Conservation (phyloP, 768 basidiomycete species). For the Boletus barrowsii region DNA sequence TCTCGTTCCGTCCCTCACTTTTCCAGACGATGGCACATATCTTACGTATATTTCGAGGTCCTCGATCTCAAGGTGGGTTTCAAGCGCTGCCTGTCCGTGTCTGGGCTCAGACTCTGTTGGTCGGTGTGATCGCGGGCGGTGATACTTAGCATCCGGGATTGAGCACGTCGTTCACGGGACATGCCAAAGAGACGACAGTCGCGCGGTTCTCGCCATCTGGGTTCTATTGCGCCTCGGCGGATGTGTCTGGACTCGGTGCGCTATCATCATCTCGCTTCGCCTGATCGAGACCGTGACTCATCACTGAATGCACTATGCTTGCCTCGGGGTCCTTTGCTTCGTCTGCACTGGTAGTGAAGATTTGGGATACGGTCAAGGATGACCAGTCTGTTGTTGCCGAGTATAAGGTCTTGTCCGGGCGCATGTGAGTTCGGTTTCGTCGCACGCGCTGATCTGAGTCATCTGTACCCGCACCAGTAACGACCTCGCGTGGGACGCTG, state of each 20-base stretch:
- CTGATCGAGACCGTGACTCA: not conserved
- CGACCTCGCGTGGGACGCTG: conserved; percentile 95
- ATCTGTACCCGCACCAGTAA: conserved; percentile 49
- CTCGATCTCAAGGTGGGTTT: conserved; percentile 73
- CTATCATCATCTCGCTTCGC: not conserved
- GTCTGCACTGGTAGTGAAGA: conserved; percentile 50
- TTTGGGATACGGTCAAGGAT: conserved; percentile 92
- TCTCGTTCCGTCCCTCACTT: conserved; percentile 11
- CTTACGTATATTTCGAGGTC: conserved; percentile 46
- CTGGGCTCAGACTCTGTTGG: not conserved
- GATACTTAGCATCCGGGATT: conserved; percentile 59
- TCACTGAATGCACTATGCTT: not conserved
- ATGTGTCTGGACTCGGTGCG: conserved; percentile 75
- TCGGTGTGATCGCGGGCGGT: not conserved
- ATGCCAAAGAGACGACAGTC: conserved; percentile 81
- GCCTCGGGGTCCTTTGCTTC: not conserved
- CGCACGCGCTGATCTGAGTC: not conserved
- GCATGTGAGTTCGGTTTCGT: conserved; percentile 47
- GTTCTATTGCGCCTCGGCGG: conserved; percentile 93
- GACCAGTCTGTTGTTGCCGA: conserved; percentile 82
- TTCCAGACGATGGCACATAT: not conserved
- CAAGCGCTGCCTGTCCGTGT: not conserved
- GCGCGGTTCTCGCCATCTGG: conserved; percentile 92
- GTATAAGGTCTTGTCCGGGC: conserved; percentile 70
- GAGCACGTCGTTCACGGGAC: conserved; percentile 69